These are phyloP conservation scores for Hansenula anomala DNA, from an alignment of 1,139 yeast species.

Conservation along the genomic window DNA sequence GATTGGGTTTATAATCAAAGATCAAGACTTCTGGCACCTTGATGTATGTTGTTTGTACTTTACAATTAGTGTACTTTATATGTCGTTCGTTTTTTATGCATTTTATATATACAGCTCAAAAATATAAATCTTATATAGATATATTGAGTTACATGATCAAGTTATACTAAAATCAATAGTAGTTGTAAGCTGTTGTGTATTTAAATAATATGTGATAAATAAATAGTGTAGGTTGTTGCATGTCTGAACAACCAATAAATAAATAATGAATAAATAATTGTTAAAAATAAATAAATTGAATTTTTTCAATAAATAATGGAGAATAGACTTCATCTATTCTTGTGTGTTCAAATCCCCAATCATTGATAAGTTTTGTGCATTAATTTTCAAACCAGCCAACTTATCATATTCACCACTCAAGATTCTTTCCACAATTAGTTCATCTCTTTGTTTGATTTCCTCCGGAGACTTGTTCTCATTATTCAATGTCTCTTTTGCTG, in stretches of 20 bases:
- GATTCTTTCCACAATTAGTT: slow-evolving; percentile 75
- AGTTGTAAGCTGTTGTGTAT: not conserved
- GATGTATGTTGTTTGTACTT: too few species aligned
- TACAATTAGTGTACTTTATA: too few species aligned
- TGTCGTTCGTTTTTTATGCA: too few species aligned
- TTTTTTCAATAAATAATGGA: not conserved
- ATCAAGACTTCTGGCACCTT: too few species aligned
- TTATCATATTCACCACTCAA: slow-evolving; percentile 83
- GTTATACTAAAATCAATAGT: too few species aligned
- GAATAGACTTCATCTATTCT: not conserved
- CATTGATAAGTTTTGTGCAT: slow-evolving; percentile 1
- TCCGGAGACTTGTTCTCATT: slow-evolving; percentile 51
- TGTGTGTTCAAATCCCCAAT: not conserved
- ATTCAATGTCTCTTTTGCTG: slow-evolving; percentile 44
- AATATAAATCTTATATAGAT: too few species aligned
- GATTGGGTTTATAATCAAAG: too few species aligned
- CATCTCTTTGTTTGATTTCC: slow-evolving; percentile 69
- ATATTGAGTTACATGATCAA: too few species aligned
- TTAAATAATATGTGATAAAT: not conserved
- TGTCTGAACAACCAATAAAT: slow-evolving; percentile 1
- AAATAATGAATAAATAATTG: not conserved
- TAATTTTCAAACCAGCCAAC: slow-evolving; percentile 57
- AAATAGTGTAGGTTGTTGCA: not conserved
- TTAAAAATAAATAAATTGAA: not conserved
- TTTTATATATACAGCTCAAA: too few species aligned